These are phyloP conservation scores for Raffaelea ambrosiae DNA, from an alignment of 2,329 filamentous ascomycete genomes.

Conservation along the genomic window DNA sequence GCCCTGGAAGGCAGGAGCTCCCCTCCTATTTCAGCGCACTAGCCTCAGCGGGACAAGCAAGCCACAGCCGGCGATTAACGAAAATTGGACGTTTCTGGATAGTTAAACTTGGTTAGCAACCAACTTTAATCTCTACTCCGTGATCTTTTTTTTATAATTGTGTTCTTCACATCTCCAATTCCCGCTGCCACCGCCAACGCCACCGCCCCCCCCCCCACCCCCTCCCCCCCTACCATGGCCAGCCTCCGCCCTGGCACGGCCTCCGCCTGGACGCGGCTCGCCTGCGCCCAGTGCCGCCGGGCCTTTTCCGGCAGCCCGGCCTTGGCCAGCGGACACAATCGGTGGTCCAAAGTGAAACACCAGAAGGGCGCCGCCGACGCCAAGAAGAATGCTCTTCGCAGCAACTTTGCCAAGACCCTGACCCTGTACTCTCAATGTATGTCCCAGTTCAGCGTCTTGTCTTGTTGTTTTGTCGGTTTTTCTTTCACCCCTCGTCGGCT, in stretches of 20 bases:
- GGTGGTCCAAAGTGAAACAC: constrained; percentile 95
- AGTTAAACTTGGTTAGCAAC: no score
- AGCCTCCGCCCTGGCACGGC: not conserved
- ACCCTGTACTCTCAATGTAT: constrained; percentile 65
- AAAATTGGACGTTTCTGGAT: no score
- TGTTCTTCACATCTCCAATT: no score
- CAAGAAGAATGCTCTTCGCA: constrained; percentile 66
- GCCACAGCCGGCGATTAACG: not conserved
- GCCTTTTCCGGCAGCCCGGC: constrained; percentile 35
- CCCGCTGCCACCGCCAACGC: not conserved
- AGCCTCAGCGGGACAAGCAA: not conserved
- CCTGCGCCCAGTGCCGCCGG: constrained; percentile 42
- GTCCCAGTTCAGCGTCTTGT: no score
- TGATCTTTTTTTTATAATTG: no score
- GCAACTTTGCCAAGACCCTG: constrained; percentile 62
- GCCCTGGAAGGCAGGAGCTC: not conserved
- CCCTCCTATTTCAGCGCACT: not conserved
- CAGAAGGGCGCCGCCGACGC: constrained; percentile 83
- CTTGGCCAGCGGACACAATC: constrained; percentile 65
- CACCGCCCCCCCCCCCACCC: no score
- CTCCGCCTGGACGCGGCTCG: constrained; percentile 5
- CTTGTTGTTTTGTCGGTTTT: not conserved
- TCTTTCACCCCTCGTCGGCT: not conserved
- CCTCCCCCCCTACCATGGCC: not conserved
- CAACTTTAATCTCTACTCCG: no score